Base-by-base conservation (phyloP, 164 flowering plant species). In the Liquidambar formosana region DNA sequence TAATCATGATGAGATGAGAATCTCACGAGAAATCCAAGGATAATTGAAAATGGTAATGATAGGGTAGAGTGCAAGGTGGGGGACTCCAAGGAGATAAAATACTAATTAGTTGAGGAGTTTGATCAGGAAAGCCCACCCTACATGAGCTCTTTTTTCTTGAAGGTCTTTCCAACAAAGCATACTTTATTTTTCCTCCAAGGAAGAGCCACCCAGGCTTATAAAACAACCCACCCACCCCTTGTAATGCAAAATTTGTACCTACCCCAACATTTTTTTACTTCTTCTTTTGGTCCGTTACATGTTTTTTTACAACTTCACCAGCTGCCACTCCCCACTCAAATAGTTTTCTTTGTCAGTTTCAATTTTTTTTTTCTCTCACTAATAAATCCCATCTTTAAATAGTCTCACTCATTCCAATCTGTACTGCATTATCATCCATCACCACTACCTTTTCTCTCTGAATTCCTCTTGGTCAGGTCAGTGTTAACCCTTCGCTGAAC, bases 121-220 rank as follows among this genome's bases (percentile, higher is more conserved):
- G 88, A 84, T 80, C 72, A 64, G 49, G 85, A 84, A 71, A 78
- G 73, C 65, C 67, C 75, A 82, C 75, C 88, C 41, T 71, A 76
- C 78, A 72, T 58, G 43, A 25, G 23, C 66, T 28, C 16, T 27
- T 52, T 65, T 57, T 38, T 26, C 58, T 61, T 27, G 4, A 18
- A 51, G 18, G 19, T 62, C 38, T 28, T 22, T 25, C 49, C 14
- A 70, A 28, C 23, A 45, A 69, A 62, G 49, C 45, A 28, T 46
- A 26, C 48, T 27, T 33, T 43, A 57, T 13, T 73, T 65, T 76
- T 15, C 54, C 69, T 59, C 48, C 57, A 41, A 57, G 54, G 21
- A 75, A 64, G 57, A 73, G 54, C 63, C 22, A 46, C 25, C 54
- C 62, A 23, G 19, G 16, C 10, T 26, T 49, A 25, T 53, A 47